phyloP scores from a whole-genome alignment of 805 yeast genomes.

The Candida succiphila region DNA sequence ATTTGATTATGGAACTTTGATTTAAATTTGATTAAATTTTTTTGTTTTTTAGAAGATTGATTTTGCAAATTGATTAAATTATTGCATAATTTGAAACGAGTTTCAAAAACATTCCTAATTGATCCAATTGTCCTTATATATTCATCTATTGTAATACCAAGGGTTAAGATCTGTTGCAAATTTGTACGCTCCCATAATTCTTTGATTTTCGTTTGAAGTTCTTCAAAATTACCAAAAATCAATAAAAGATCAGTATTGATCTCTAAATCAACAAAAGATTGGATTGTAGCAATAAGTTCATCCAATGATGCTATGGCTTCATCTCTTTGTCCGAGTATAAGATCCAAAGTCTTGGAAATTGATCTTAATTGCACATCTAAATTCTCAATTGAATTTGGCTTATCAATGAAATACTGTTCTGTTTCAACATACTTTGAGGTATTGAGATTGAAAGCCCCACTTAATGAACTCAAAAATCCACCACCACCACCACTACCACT shows the following conservation, averaged over 20 bases:
- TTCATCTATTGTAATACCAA: conserved; percentile 84
- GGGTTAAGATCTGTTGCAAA: conserved; percentile 74
- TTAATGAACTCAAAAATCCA: conserved; percentile 62
- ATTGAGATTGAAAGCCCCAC: conserved; percentile 53
- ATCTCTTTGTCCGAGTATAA: conserved; percentile 63
- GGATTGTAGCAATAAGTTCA: conserved; percentile 46
- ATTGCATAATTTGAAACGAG: conserved; percentile 50
- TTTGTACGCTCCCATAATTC: conserved; percentile 71
- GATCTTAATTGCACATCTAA: conserved; percentile 65
- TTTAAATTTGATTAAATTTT: conserved; percentile 31
- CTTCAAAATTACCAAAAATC: conserved; percentile 62
- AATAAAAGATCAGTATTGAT: conserved; percentile 55
- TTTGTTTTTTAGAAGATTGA: conserved; percentile 34
- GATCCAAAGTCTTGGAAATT: conserved; percentile 61
- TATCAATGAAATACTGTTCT: conserved; percentile 67
- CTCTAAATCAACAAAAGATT: conserved; percentile 63
- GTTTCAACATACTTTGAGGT: conserved; percentile 61
- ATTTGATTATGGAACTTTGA: conserved; percentile 37
- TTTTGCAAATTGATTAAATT: conserved; percentile 35
- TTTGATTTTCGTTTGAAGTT: conserved; percentile 58
- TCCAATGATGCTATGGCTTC: conserved; percentile 62
- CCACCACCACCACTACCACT: conserved; percentile 21
- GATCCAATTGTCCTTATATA: conserved; percentile 72
- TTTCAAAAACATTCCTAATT: conserved; percentile 61
- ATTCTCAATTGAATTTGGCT: conserved; percentile 57